phyloP scores from a whole-genome alignment of 495 filamentous ascomycete genomes.

The Xylaria bambusicola region DNA sequence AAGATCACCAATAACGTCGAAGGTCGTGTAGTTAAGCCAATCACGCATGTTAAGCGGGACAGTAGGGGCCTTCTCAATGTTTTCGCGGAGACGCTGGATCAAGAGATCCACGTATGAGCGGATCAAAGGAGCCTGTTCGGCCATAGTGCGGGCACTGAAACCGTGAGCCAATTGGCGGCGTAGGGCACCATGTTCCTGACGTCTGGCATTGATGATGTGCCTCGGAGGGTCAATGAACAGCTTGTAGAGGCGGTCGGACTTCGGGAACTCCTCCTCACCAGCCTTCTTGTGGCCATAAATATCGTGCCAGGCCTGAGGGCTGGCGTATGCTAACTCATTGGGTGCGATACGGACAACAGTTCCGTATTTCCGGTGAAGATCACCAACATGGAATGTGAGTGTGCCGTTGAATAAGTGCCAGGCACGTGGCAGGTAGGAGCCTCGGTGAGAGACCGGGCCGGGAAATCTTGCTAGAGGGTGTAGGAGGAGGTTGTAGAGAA shows the following conservation, averaged over 20 bases:
- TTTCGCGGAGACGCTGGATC: slow-evolving; percentile 43
- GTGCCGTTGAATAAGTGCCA: slow-evolving; percentile 37
- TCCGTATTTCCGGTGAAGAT: slow-evolving; percentile 54
- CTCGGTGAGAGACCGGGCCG: slow-evolving; percentile 48
- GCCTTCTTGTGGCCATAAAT: slow-evolving; percentile 50
- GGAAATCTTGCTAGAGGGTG: slow-evolving; percentile 55
- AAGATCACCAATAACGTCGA: slow-evolving; percentile 64
- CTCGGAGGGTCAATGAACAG: slow-evolving; percentile 26
- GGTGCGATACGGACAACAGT: slow-evolving; percentile 57
- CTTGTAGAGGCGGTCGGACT: slow-evolving; percentile 37
- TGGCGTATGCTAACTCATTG: slow-evolving; percentile 52
- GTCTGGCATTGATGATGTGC: slow-evolving; percentile 35
- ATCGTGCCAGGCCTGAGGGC: slow-evolving; percentile 56
- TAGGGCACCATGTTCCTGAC: slow-evolving; percentile 45
- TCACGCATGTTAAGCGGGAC: slow-evolving; percentile 44
- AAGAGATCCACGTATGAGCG: slow-evolving; percentile 48
- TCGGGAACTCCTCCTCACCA: slow-evolving; percentile 35
- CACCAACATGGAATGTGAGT: slow-evolving; percentile 42
- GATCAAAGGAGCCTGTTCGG: slow-evolving; percentile 50
- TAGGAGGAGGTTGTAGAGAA: slow-evolving; percentile 50
- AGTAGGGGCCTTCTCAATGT: slow-evolving; percentile 25
- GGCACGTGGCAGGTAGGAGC: slow-evolving; percentile 36
- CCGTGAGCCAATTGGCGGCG: slow-evolving; percentile 54
- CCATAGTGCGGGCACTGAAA: slow-evolving; percentile 53
- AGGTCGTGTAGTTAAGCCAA: slow-evolving; percentile 63